Base-by-base conservation (phyloP, 2,329 filamentous ascomycete genomes). In the Aspergillus piperis region DNA sequence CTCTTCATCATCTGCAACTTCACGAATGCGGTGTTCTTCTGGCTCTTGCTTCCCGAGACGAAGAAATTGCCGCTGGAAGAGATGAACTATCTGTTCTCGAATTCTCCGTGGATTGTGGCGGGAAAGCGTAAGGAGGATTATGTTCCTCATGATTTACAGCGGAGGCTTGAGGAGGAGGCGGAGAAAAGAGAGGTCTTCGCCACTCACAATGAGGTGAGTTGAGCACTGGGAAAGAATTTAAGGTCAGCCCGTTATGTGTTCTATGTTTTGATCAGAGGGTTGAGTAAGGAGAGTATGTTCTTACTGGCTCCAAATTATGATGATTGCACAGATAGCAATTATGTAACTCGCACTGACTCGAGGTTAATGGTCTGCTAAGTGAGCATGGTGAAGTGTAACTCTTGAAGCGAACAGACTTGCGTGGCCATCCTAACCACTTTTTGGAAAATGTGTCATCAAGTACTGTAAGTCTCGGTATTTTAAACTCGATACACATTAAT, bases 1-100 rank as follows among this genome's bases (percentile, higher is more conserved):
- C 70, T 90, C 13, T 90, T 89, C 70, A 79, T 84, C 57, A 76
- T 90, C 32, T 89, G 88, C 73, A 90, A 90, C 71, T 85, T 89
- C 68, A 88, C 86, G 25, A 88, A 88, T 64, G 86, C 86, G 0
- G 27, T 88, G 30, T 88, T 87, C 77, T 90, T 90, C 79, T 90
- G 86, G 81, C 79, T 82, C 2, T 74, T 90, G 53, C 79, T 90
- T 42, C 88, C 88, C 0, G 88, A 90, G 75, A 90, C 88, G 0
- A 83, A 82, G 56, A 84, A 83, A 65, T 78, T 86, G 15, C 75
- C 87, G 0, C 80, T 90, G 1, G 88, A 90, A 68, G 87, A 89
- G 75, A 89, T 89, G 87, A 85, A 87, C 65, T 83, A 84, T 59
- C 78, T 89, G 48, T 89, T 89, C 72, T 84, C 82, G n/a, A 80